These are phyloP conservation scores for Marchantia polymorpha DNA, from an alignment of 225 moss, liverwort and hornwort genomes.

Conservation along the genomic window DNA sequence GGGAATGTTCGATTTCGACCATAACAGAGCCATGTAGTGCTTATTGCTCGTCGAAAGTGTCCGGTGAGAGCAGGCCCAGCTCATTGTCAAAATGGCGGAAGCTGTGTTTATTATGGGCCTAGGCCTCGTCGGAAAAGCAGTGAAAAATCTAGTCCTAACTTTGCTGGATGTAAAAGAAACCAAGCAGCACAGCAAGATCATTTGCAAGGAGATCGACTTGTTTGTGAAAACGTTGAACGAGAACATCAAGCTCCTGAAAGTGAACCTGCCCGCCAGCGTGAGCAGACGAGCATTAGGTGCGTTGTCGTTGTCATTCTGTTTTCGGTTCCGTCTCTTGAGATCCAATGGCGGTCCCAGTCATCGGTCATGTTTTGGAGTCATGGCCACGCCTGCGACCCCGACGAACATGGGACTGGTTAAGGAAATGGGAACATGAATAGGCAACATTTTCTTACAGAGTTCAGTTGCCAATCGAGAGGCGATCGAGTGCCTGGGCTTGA, in stretches of 20 bases:
- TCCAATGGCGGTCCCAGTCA: not conserved
- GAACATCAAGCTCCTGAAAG: not conserved
- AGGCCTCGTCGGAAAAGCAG: not conserved
- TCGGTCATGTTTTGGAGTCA: not conserved
- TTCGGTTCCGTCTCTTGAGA: not conserved
- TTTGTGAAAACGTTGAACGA: conserved; percentile 13
- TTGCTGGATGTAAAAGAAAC: conserved; percentile 4
- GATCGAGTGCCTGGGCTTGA: not conserved
- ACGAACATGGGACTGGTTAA: not conserved
- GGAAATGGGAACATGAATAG: not conserved
- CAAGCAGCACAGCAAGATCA: conserved; percentile 16
- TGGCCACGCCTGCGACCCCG: not conserved
- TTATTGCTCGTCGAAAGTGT: not conserved
- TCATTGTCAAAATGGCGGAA: conserved; percentile 7
- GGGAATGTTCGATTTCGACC: not conserved
- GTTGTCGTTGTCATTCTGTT: not conserved
- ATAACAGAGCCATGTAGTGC: not conserved
- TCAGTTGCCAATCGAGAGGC: not conserved
- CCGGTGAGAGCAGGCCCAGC: too few species aligned
- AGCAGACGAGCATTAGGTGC: conserved; percentile 7
- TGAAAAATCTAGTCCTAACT: not conserved
- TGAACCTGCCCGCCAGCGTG: conserved; percentile 3
- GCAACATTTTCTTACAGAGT: not conserved
- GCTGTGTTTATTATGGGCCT: not conserved
- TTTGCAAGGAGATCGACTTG: conserved; percentile 11